Percentiles rank a stretch among this genome's conserved stretches.
phyloP scores from a whole-genome alignment of 2,329 filamentous ascomycete species.

The Aureobasidium sp. region DNA sequence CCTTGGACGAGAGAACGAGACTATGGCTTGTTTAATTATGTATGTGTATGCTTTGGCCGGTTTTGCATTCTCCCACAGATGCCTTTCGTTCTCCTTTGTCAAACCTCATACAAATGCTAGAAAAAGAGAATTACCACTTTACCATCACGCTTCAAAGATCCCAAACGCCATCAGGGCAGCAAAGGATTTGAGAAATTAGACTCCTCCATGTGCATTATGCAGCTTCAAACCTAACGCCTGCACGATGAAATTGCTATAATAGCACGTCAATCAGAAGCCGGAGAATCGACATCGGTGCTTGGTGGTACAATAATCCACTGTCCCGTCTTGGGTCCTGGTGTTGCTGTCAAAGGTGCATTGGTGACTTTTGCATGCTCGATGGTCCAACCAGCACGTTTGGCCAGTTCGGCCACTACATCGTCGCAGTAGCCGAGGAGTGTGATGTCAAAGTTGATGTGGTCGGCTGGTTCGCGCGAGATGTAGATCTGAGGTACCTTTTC shows the following conservation, averaged over 20 bases:
- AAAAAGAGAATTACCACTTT: too few species aligned
- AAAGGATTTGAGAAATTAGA: too few species aligned
- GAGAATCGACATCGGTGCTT: not conserved
- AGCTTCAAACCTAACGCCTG: not conserved
- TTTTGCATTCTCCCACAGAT: too few species aligned
- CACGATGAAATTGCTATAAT: not conserved
- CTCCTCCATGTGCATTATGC: too few species aligned
- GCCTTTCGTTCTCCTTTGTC: too few species aligned
- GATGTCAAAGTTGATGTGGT: slow-evolving; percentile 91
- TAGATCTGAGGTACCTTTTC: slow-evolving; percentile 30
- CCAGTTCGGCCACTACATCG: slow-evolving; percentile 79
- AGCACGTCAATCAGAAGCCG: not conserved
- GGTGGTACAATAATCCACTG: slow-evolving; percentile 1
- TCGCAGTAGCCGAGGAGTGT: slow-evolving; percentile 95
- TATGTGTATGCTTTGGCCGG: too few species aligned
- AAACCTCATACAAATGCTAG: too few species aligned
- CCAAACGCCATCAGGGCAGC: too few species aligned
- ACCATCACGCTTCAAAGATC: too few species aligned
- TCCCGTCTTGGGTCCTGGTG: not conserved
- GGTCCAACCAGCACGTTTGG: slow-evolving; percentile 72
- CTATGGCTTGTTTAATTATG: too few species aligned
- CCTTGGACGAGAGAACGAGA: too few species aligned
- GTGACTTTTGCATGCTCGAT: slow-evolving; percentile 34
- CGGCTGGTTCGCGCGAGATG: slow-evolving; percentile 54
- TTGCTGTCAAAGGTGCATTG: not conserved